Base-by-base conservation (phyloP, 2,329 filamentous ascomycete genomes). In the Conoideocrella luteorostrata region DNA sequence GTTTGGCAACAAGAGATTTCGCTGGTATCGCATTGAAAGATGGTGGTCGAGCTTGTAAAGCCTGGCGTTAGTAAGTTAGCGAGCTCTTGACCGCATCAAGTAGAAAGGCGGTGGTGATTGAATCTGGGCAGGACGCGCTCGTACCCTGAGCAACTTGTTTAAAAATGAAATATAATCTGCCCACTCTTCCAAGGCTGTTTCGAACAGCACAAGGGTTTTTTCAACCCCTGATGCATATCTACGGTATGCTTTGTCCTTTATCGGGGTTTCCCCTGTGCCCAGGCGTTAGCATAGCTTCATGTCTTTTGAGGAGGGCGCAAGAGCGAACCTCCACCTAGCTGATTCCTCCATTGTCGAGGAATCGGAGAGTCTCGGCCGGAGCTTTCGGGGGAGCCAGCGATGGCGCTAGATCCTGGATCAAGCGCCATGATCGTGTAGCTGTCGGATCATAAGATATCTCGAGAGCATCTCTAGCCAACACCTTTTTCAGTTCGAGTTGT, bases 91-190 rank as follows among this genome's bases (percentile, higher is more conserved):
- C n/a, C n/a, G 37, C n/a, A 12, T 10, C 11, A 10, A 24, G 17
- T n/a, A n/a, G n/a, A n/a, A n/a, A n/a, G n/a, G n/a, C n/a, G n/a
- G n/a, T n/a, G n/a, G n/a, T n/a, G n/a, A n/a, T n/a, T n/a, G n/a
- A n/a, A n/a, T n/a, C n/a, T n/a, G n/a, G n/a, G n/a, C n/a, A n/a
- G n/a, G n/a, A n/a, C n/a, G n/a, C n/a, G n/a, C n/a, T n/a, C 63
- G 54, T 62, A 90, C 88, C 80, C 96, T 97, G 49, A 95, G 73
- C 39, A 98, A 74, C 49, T 88, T 82, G 60, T 87, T 94, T 44
- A 98, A 70, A 62, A 97, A 98, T 15, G 91, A 95, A 58, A 98
- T 98, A 62, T 98, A 98, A 68, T 98, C 93, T 39, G 94, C 93
- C 93, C 93, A 98, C 80, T 98, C 93, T 67, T 97, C 89, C 54